Evolutionary conservation across 805 yeast species (phyloP), one percentile per base, ranked within the genome.

Genomic region (Yamadazyma kitorensis): DNA sequence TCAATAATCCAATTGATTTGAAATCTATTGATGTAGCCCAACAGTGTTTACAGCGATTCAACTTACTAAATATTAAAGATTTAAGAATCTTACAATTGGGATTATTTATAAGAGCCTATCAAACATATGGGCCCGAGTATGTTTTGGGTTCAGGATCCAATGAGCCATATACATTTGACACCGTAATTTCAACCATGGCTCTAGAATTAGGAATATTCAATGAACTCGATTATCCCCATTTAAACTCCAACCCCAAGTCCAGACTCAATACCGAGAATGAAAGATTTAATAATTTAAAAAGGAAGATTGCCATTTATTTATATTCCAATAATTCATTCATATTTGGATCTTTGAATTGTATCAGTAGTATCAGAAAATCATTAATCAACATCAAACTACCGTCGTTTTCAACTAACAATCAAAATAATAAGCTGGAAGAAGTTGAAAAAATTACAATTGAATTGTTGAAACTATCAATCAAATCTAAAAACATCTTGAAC

Each of bases 11-110:
- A 1, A 42, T 62, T 19, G 45, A 49, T 32, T 47, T 59, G 17
- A 66, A 61, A 31, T 55, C 46, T 11, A 49, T 60, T 9, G 43
- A 49, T 33, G 40, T 62, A 15, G 66, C 70, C 0, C 61, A 59
- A 30, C 37, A 41, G 5, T 64, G 71, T 32, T 47, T 65, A 15
- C 54, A 56, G 36, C 63, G 54, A 40, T 64, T 65, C 36, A 57
- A 61, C 28, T 40, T 55, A 12, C 42, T 54, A 14, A 49, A 43
- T 25, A 57, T 69, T 39, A 64, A 74, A 24, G 70, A 77, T n/a
- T 43, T 80, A 17, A 63, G 71, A 0, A 62, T 78, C 13, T 55
- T 80, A 39, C 83, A 78, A 49, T 72, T 78, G 41, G 70, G 78
- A 6, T 36, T 76, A 28, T 59, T 72, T 39, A 62, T 76, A 59